Conservation (phyloP, 768 basidiomycete genomes). For the Phylloporus sp. region DNA sequence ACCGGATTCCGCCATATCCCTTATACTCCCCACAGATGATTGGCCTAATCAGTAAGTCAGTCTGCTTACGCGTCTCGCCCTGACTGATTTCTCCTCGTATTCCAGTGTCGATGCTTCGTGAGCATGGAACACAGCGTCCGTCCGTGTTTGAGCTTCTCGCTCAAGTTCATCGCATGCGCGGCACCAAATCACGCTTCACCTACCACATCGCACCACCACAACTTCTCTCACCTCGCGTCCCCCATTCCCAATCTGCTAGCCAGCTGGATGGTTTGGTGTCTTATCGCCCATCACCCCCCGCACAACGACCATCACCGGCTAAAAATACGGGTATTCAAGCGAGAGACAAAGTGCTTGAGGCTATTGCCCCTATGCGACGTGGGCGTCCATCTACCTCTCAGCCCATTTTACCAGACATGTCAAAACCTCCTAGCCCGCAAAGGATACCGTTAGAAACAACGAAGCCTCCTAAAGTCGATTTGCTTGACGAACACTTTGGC, state of each 20-base stretch:
- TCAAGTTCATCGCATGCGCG: slow-evolving; percentile 81
- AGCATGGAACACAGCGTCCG: slow-evolving; percentile 84
- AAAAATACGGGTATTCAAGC: slow-evolving; percentile 58
- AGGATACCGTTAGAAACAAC: slow-evolving; percentile 12
- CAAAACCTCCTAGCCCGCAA: slow-evolving; percentile 23
- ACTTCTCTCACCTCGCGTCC: slow-evolving; percentile 41
- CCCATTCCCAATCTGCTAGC: slow-evolving; percentile 25
- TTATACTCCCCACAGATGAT: slow-evolving; percentile 83
- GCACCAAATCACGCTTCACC: slow-evolving; percentile 75
- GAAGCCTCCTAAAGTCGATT: slow-evolving; percentile 25
- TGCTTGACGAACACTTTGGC: slow-evolving; percentile 36
- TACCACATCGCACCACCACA: slow-evolving; percentile 57
- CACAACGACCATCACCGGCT: slow-evolving; percentile 17
- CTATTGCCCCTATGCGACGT: slow-evolving; percentile 74
- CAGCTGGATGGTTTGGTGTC: slow-evolving; percentile 39
- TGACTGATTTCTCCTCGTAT: slow-evolving; percentile 11
- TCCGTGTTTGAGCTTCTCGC: slow-evolving; percentile 82
- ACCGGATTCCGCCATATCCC: slow-evolving; percentile 85
- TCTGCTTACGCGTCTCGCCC: neutral
- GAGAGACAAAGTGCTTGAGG: slow-evolving; percentile 74
- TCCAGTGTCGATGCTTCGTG: slow-evolving; percentile 86
- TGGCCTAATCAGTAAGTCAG: slow-evolving; percentile 66
- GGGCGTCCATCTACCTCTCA: slow-evolving; percentile 51
- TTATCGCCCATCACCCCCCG: slow-evolving; percentile 29
- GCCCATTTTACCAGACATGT: slow-evolving; percentile 34